Base-by-base conservation (phyloP, 371 early-diverging fungal species). In the Capillidium rhysosporum region DNA sequence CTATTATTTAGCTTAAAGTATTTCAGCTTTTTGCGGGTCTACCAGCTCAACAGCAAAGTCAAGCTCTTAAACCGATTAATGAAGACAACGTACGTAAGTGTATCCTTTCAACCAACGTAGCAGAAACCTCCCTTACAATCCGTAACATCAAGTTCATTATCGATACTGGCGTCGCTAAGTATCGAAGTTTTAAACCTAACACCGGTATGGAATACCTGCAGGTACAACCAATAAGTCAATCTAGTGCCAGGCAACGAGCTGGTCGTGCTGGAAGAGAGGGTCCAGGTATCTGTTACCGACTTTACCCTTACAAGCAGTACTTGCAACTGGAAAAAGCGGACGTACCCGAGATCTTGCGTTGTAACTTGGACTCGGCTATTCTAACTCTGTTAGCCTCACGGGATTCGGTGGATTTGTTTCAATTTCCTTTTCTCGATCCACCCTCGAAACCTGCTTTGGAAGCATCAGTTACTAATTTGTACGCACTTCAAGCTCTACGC, bases 121-220 rank as follows among this genome's bases (percentile, higher is more conserved):
- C 98, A n/a, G 99, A 99, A 67, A 98, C 98, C 2, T 90, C 91
- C 49, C 82, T 99, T 52, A 99, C 99, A 0, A 98, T 99, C 52
- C 86, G 88, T 52, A 90, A 92, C 20, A 86, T 99, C 51, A 84
- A 82, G 23, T 98, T 96, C 69, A 98, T 99, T 20, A 73, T 99
- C 46, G 99, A 99, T 61, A 88, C 90, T 30, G 99, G 98, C 0
- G 78, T 94, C 49, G 78, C 92, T 29, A 99, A 99, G 61, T 80
- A 91, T 56, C 88, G 92, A 63, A 91, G 87, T 26, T 91, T 84
- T 63, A 89, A 93, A 64, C 85, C 94, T 40, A 80, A 84, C 38
- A 77, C 92, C 48, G 86, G 85, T 18, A 70, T 90, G 40, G 96
- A 97, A 61, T 79, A 86, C 7, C 69, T 98, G 31, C 67, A 83